Base-by-base conservation (phyloP, 805 yeast species). In the Groenewaldozyma tartarivorans region DNA sequence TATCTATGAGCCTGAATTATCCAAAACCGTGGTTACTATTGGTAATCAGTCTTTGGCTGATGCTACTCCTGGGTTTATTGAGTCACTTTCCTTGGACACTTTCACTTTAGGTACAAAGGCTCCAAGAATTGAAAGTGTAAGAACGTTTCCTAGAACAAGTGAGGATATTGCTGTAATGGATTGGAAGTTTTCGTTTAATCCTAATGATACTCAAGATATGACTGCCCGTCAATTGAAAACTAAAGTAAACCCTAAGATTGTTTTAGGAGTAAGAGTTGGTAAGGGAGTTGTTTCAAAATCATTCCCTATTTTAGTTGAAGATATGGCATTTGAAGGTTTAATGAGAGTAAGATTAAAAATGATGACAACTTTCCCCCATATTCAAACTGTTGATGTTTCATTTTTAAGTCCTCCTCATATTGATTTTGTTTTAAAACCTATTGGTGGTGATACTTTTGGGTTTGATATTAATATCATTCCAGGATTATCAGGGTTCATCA, bases 151-250 rank as follows among this genome's bases (percentile, higher is more conserved):
- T 37, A 84, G 90, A 48, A 90, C 96, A n/a, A 79, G 77, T 22
- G 82, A 81, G 47, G 96, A 90, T 56, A 81, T 92, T 39, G 94
- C 90, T 7, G 96, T 94, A 40, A 92, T 92, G 96, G 98, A 92
- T 62, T 90, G 96, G 96, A 81, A 79, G 33, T 74, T 82, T 34
- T 83, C 96, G 1, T 85, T 88, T 66, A 81, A 85, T 20, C 98
- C 99, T n/a, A 86, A 85, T 61, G 82, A 87, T 31, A 62, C 76
- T 38, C 81, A 81, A 33, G 99, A 92, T 60, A 67, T 86, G 51
- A 85, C 86, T 41, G 77, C 79, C 20, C 84, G 90, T 54, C 96
- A 92, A 61, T 60, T 81, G 61, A 84, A 80, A 57, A 85, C 79
- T 58, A 78, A 77, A 50, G 88, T 87, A 33, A 87, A 88, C 61